These are phyloP conservation scores for Trichoderma arundinaceum DNA, from an alignment of 2,329 filamentous ascomycete species.

Conservation along the genomic window DNA sequence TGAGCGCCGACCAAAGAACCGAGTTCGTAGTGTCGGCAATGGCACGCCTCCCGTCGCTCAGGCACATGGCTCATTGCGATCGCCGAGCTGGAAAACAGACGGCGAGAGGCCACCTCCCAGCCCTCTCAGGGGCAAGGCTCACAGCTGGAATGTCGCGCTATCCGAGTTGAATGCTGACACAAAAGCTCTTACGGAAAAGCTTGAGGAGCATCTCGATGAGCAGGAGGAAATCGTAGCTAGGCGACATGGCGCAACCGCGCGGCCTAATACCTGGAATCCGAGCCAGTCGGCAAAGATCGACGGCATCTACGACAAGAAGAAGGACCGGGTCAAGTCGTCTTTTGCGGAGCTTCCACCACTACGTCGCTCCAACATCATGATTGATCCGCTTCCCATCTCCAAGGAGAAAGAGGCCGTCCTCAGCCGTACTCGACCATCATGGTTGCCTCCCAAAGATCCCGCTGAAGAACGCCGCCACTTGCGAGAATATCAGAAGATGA, in stretches of 20 bases:
- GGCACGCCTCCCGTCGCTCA: constrained; percentile 65
- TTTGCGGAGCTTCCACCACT: constrained; percentile 72
- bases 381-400: constrained; percentile 81
- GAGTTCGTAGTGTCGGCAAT: constrained; percentile 64
- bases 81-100: constrained; percentile 57
- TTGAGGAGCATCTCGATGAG: constrained; percentile 79
- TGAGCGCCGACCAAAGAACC: constrained; percentile 57
- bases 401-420: constrained; percentile 87
- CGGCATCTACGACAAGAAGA: constrained; percentile 49
- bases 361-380: constrained; percentile 78
- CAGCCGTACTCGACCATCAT: constrained; percentile 79
- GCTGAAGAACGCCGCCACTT: constrained; percentile 90
- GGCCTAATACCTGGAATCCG: constrained; percentile 52
- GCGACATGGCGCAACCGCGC: constrained; percentile 41
- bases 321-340: constrained; percentile 67
- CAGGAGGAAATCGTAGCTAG: constrained; percentile 49
- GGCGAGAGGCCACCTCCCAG: constrained; percentile 48
- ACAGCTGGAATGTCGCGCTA: constrained; percentile 76
- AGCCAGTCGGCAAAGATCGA: constrained; percentile 40
- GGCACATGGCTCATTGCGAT: constrained; percentile 65
- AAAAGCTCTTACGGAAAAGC: constrained; percentile 74
- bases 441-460: constrained; percentile 85
- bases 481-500: constrained; percentile 84
- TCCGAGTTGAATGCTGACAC: constrained; percentile 74
- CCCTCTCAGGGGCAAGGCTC: constrained; percentile 61